These are phyloP conservation scores for Hysterangium stoloniferum DNA, from an alignment of 768 basidiomycete species.

Conservation along the genomic window DNA sequence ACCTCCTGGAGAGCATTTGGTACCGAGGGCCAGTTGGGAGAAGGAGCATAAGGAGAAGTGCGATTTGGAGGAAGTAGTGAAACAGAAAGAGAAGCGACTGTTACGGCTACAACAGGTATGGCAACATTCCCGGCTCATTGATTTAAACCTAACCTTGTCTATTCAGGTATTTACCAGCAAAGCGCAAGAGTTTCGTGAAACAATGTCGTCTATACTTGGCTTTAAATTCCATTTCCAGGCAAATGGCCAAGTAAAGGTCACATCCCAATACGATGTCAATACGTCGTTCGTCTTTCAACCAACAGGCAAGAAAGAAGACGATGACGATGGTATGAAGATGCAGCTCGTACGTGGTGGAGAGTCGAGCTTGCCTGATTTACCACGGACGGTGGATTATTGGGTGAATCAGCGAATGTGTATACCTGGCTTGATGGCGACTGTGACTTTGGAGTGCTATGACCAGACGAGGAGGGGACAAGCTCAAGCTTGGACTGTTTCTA, in stretches of 20 bases:
- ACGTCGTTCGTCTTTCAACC: constrained; percentile 87
- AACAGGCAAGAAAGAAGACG: constrained; percentile 27
- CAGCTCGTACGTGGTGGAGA: constrained; percentile 69
- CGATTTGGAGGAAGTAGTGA: constrained; percentile 54
- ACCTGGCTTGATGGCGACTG: constrained; percentile 82
- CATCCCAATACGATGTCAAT: constrained; percentile 81
- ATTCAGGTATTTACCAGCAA: constrained; percentile 74
- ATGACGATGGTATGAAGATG: constrained; percentile 36
- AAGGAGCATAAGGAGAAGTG: constrained; percentile 59
- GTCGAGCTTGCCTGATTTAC: constrained; percentile 65
- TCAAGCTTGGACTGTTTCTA: constrained; percentile 2
- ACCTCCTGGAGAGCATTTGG: constrained; percentile 28
- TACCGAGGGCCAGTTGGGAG: constrained; percentile 79
- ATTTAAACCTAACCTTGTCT: not conserved
- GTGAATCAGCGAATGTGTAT: constrained; percentile 79
- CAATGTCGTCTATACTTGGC: constrained; percentile 83
- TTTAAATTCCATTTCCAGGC: constrained; percentile 89
- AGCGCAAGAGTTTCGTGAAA: constrained; percentile 84
- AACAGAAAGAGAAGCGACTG: constrained; percentile 77
- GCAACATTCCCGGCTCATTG: constrained; percentile 11
- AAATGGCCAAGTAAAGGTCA: constrained; percentile 84
- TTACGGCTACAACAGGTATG: constrained; percentile 71
- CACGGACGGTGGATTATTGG: constrained; percentile 77
- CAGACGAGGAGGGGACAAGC: constrained; percentile 42
- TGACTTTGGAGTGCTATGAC: constrained; percentile 85